phyloP scores from a whole-genome alignment of 345 rosid species.

The Anacardium occidentale region DNA sequence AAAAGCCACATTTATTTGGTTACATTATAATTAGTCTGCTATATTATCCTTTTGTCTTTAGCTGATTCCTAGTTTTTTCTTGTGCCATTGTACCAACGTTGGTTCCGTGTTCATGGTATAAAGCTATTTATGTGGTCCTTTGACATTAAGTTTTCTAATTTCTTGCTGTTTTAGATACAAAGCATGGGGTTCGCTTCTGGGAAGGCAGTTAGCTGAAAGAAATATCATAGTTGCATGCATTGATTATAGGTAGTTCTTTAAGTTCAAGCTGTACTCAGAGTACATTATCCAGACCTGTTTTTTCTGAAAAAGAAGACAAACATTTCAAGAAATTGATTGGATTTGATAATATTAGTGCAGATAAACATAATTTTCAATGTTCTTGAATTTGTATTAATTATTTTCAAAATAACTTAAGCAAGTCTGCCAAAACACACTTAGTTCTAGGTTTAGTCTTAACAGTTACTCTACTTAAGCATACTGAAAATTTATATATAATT shows the following conservation, averaged over 20 bases:
- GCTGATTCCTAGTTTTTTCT: neutral
- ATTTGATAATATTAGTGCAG: neutral
- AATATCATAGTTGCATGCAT: slow-evolving; percentile 91
- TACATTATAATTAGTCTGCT: too few relatives aligned
- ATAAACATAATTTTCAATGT: neutral
- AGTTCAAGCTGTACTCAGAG: slow-evolving; percentile 9
- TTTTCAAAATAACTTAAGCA: neutral
- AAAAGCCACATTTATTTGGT: neutral
- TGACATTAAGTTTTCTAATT: slow-evolving; percentile 16
- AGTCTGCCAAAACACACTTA: neutral
- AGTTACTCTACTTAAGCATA: neutral
- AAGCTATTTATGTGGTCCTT: slow-evolving; percentile 16
- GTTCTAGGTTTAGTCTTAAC: neutral
- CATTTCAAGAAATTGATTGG: neutral
- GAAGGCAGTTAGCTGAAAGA: slow-evolving; percentile 89
- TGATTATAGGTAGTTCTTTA: slow-evolving; percentile 72
- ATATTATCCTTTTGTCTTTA: neutral
- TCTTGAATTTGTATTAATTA: neutral
- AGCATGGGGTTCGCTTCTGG: slow-evolving; percentile 99
- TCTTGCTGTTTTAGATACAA: slow-evolving; percentile 64
- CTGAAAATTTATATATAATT: neutral
- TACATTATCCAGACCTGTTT: slow-evolving; percentile 6
- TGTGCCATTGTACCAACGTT: neutral
- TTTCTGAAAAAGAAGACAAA: neutral
- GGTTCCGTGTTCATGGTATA: neutral